Evolutionary conservation across 2,329 filamentous ascomycete genomes (phyloP).

Genomic region (Sphaerostilbella broomeana): DNA sequence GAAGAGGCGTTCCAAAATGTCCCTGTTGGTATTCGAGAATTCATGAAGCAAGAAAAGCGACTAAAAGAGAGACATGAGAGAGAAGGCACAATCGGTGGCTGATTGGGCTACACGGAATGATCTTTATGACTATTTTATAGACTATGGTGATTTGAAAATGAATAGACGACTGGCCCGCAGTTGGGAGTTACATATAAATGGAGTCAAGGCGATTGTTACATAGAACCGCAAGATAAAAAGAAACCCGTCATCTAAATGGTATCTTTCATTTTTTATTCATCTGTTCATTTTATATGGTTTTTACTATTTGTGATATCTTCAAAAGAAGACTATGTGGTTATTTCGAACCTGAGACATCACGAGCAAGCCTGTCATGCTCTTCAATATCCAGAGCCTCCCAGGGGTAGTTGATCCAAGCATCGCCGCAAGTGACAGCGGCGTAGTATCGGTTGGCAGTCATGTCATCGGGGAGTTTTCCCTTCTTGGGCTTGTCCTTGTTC

Average conservation of each 20-base stretch:
- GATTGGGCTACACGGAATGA: too few relatives aligned
- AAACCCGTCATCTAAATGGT: background rate
- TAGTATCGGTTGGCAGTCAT: constrained; percentile 74
- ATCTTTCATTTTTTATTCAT: constrained; percentile 5
- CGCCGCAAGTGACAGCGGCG: constrained; percentile 80
- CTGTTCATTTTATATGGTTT: constrained; percentile 7
- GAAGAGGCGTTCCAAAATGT: constrained; percentile 71
- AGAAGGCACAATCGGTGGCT: constrained; percentile 32
- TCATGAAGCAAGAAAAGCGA: constrained; percentile 94
- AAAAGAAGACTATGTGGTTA: background rate
- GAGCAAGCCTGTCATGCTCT: constrained; percentile 72
- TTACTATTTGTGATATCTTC: background rate
- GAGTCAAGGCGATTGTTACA: too few relatives aligned
- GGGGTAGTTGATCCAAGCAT: constrained; percentile 98
- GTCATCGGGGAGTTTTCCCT: constrained; percentile 72
- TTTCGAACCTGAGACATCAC: constrained; percentile 28
- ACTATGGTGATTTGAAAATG: too few relatives aligned
- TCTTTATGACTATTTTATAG: too few relatives aligned
- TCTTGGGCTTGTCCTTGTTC: constrained; percentile 98
- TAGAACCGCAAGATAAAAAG: background rate
- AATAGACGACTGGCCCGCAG: too few relatives aligned
- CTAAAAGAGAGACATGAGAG: constrained; percentile 67
- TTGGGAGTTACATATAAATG: too few relatives aligned
- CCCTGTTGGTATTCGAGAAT: constrained; percentile 88
- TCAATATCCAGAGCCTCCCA: constrained; percentile 96